Evolutionary conservation across 805 yeast genomes (phyloP), one percentile per base, ranked within the genome.

Genomic region (Priceomyces haplophilus): DNA sequence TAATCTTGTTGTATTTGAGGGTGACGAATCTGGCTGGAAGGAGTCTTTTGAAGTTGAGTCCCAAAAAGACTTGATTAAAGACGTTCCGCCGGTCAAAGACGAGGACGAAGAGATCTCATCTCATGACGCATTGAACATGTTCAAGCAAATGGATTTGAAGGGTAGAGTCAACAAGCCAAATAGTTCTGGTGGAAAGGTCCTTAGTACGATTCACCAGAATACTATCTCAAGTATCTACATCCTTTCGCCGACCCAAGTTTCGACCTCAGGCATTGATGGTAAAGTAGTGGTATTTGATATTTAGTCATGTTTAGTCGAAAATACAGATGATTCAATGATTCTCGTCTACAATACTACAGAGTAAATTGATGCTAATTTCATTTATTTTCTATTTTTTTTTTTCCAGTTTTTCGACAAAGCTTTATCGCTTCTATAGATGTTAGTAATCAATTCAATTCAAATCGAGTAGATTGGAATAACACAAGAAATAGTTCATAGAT

Each of bases 121-220:
- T 49, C 86, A 85, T 49, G 79, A 83, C 50, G 95, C 95, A 5
- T 78, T 93, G 63, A 85, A 86, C 69, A 88, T 91, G 90, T 93
- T 93, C 72, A 83, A 88, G 65, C 96, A 91, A 65, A 72, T 93
- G 76, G 99, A 93, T 67, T 77, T 91, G 62, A 93, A 89, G 73
- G 99, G 99, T 46, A 78, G 86, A 44, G 79, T 79, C 40, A 72
- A 69, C 54, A 69, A 69, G 41, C 72, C 67, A 3, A 44, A 41
- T 38, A 49, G 51, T 34, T 44, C 45, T 13, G 61, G 59, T 65
- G 43, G 61, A 61, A 64, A 55, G 49, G 75, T 69, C 30, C 73
- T 85, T 63, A 76, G 76, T 40, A 88, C 96, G 12, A 78, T 87
- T 45, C 98, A 93, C 68, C 97, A 90, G 67, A 93, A 91, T 67